Evolutionary conservation across 352 stramenopile genomes (phyloP), one percentile per base, ranked within the genome.

Genomic region (Phytopythium aichiense): DNA sequence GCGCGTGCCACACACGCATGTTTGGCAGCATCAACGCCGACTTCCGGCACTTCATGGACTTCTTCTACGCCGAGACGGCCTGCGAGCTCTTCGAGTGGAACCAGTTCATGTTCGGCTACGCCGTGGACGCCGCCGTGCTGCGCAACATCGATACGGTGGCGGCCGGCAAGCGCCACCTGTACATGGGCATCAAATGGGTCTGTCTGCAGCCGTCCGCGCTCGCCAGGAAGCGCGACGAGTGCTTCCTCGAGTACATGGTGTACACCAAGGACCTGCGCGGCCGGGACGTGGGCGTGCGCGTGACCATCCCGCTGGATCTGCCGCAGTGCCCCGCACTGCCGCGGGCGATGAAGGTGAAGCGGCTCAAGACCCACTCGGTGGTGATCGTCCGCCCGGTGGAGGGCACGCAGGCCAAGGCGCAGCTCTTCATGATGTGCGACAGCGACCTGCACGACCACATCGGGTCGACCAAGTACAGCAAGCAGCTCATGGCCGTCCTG

Each of bases 131-230:
- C 0, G 74, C 76, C 13, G 84, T 92, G 60, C 61, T 94, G 30
- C 70, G 75, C 60, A 93, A 81, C 43, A 64, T 94, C 56, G 64
- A 88, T 52, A 80, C 73, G 5, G 38, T 69, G 12, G 49, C 54
- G 1, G 38, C 69, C 49, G 52, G 64, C 25, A 68, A 90, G 40
- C 68, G 73, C 13, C 61, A 75, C 42, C 65, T 72, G n/a, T 70
- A 85, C 51, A 72, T 94, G 46, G 84, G 86, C 43, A 84, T 94
- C 58, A 94, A 93, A 65, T 94, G 86, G 86, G 70, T 75, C 40
- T 89, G 80, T 33, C 66, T 91, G 52, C 76, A 81, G 49, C 73
- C 78, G 23, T 83, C 79, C 23, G 37, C 79, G 56, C 72, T 92
- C 56, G 74, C 72, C 13, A 74, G 74, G 38, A 91, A 90, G 67